Evolutionary conservation across 2,329 filamentous ascomycete genomes (phyloP), one percentile per base, ranked within the genome.

Genomic region (Colletotrichum scovillei): DNA sequence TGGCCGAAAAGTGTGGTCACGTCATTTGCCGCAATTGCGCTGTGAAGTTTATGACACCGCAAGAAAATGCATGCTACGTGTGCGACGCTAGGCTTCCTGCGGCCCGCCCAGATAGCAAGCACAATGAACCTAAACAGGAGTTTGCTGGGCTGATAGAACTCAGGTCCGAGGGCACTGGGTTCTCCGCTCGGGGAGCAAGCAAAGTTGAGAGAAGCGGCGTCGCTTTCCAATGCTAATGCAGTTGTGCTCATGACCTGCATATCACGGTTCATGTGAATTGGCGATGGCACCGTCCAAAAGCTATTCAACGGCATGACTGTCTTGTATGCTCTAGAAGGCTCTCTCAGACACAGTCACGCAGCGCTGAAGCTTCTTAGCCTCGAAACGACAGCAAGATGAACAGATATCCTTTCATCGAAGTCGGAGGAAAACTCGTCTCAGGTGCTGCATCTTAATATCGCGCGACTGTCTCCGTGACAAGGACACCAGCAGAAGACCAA

Each of bases 1-100:
- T 98, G 64, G 92, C 94, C 2, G 95, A 94, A 80, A 94, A 94
- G 0, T 99, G 96, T 78, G 96, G 96, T 0, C 96, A 99, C 80
- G 95, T 98, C 0, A 83, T 98, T 26, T 99, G 96, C 82, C 92
- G 93, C 78, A 92, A 89, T 52, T 98, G 96, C 79, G 92, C 95
- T 19, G 89, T 92, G 67, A 93, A 95, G 79, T 97, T 98, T 82
- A 92, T 98, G 87, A 78, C 80, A 11, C 78, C 82, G 1, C 86
- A 88, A 2, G 82, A 83, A 11, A 83, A 94, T 2, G 84, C 88
- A 63, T 98, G 97, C 82, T 98, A 95, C 81, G 95, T 98, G 5
- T 98, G 96, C 79, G 94, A 97, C 74, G 88, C 90, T 52, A 91
- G 95, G 78, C 83, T 98, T n/a, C 92, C 90, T 7, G 85, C 84